phyloP scores from a whole-genome alignment of 495 filamentous ascomycete species.

The Acidiella bohemica region DNA sequence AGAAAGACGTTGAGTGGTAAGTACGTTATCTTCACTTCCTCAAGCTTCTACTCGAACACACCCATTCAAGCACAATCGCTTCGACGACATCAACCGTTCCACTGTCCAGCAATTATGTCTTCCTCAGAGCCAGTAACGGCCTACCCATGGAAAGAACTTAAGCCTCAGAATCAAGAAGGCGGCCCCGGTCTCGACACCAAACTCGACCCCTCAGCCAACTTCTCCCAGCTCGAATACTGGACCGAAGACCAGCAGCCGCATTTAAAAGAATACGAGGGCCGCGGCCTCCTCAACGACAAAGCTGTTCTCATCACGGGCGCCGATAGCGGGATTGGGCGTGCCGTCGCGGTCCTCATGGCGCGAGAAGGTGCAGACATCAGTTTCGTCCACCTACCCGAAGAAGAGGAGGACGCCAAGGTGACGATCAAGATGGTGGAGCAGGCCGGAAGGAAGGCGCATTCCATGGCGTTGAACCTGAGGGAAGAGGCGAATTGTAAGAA shows the following conservation, averaged over 20 bases:
- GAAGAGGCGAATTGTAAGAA: constrained; percentile 18
- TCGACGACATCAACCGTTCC: too few species aligned
- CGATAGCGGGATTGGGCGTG: constrained; percentile 21
- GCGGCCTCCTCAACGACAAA: constrained; percentile 20
- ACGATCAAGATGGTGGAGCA: constrained; percentile 16
- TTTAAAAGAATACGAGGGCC: constrained; percentile 20
- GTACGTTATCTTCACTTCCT: too few species aligned
- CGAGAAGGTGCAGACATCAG: constrained; percentile 26
- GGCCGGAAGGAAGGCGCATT: constrained; percentile 11
- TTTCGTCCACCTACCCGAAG: constrained; percentile 35
- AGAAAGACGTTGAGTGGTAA: too few species aligned
- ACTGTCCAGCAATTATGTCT: not conserved
- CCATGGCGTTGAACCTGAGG: constrained; percentile 10
- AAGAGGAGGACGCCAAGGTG: constrained; percentile 18
- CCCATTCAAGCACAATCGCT: too few species aligned
- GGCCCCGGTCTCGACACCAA: constrained; percentile 19
- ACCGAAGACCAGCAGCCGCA: constrained; percentile 14
- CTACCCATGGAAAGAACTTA: constrained; percentile 4
- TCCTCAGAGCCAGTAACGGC: constrained; percentile 2
- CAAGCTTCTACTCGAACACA: too few species aligned
- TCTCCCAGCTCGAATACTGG: constrained; percentile 20
- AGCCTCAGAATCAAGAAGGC: constrained; percentile 15
- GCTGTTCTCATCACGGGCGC: constrained; percentile 16
- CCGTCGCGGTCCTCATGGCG: constrained; percentile 28
- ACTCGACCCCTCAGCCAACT: constrained; percentile 17